Percentiles rank a stretch among this genome's conserved stretches.
phyloP scores from a whole-genome alignment of 768 basidiomycete species.

The Agaricus subrufescens region DNA sequence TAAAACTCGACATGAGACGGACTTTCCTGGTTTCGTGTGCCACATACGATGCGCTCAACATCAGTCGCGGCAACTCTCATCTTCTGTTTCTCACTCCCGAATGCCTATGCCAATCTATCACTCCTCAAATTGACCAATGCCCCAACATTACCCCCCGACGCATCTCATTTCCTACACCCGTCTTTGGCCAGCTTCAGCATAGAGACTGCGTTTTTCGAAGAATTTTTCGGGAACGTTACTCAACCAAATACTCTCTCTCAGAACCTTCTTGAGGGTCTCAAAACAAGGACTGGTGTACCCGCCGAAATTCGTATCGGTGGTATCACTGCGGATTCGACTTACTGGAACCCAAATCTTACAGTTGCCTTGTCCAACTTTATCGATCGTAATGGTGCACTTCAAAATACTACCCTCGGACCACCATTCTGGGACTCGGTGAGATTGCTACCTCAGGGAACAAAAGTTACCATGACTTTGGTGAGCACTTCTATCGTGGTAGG shows the following conservation, averaged over 20 bases:
- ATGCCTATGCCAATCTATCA: conserved; percentile 1
- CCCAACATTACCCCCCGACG: conserved; percentile 35
- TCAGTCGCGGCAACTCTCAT: not conserved
- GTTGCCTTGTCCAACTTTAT: conserved; percentile 40
- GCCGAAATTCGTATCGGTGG: conserved; percentile 48
- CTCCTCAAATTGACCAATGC: conserved; percentile 16
- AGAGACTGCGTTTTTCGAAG: conserved; percentile 50
- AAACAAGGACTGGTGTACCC: conserved; percentile 37
- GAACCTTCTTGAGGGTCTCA: conserved; percentile 41
- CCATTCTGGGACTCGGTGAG: conserved; percentile 44
- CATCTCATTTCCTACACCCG: conserved; percentile 38
- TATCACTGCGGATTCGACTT: conserved; percentile 50
- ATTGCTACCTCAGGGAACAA: conserved; percentile 41
- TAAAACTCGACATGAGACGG: not conserved
- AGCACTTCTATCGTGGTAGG: conserved; percentile 6
- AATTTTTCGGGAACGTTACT: conserved; percentile 41
- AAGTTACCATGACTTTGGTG: conserved; percentile 42
- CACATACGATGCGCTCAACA: not conserved
- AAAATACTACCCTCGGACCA: conserved; percentile 48
- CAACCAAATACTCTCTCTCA: conserved; percentile 38
- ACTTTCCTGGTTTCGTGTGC: not conserved
- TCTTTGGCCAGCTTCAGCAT: conserved; percentile 50
- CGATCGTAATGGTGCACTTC: conserved; percentile 34
- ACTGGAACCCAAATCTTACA: conserved; percentile 38
- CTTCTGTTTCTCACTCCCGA: not conserved